Conservation (phyloP, 2,329 filamentous ascomycete species). For the Myriosclerotinia scirpicola region DNA sequence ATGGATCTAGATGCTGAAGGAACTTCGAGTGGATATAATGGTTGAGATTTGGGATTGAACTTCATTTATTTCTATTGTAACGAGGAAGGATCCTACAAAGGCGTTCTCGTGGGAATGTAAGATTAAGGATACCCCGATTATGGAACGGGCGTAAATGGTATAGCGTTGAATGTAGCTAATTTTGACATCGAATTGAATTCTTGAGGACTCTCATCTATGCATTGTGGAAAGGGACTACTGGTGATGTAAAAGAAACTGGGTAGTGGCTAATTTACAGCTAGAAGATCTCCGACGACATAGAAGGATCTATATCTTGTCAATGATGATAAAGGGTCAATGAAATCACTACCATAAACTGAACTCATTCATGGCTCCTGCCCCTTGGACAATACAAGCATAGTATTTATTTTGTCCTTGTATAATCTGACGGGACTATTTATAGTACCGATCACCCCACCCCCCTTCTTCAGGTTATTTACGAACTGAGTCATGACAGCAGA, state of each 20-base stretch:
- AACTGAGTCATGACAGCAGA: too few species aligned
- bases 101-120: neutral
- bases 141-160: constrained; percentile 11
- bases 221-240: neutral
- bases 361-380: too few species aligned
- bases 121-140: constrained; percentile 13
- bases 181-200: neutral
- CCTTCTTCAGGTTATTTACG: too few species aligned
- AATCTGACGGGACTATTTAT: too few species aligned
- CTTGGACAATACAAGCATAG: too few species aligned
- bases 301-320: too few species aligned
- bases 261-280: too few species aligned
- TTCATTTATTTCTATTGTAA: neutral
- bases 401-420: too few species aligned
- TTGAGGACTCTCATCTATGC: neutral
- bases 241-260: neutral
- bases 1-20: constrained; percentile 26
- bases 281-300: too few species aligned
- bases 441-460: too few species aligned
- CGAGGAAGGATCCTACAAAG: neutral
- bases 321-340: too few species aligned
- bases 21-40: constrained; percentile 14
- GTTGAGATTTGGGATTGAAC: neutral
- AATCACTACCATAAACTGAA: too few species aligned
- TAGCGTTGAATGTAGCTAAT: neutral